A percentile compares a stretch with the other conserved stretches of the same genome.
Evolutionary conservation across 257 asterid species (phyloP).

Genomic region (Jasminum sambac): DNA sequence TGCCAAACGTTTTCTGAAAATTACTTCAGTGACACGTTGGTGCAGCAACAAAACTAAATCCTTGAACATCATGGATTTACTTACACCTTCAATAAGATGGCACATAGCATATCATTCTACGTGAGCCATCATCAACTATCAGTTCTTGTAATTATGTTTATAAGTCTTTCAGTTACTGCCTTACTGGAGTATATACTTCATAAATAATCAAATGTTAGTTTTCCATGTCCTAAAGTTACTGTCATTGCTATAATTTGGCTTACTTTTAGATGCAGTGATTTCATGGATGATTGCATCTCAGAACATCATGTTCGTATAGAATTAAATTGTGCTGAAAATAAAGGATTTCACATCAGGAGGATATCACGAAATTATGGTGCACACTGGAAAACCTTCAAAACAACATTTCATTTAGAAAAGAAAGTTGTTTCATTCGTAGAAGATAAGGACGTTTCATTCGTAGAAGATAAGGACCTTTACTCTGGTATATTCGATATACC

Average conservation of each 20-base stretch:
- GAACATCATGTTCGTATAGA: neutral
- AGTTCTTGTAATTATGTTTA: neutral
- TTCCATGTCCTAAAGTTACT: conserved; percentile 15
- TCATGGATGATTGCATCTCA: conserved; percentile 6
- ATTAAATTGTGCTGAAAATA: no score
- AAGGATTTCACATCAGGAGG: neutral
- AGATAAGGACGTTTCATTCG: conserved; percentile 9
- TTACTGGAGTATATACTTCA: neutral
- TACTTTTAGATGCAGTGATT: conserved; percentile 1
- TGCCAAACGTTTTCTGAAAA: conserved; percentile 29
- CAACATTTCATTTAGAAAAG: neutral
- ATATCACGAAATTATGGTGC: neutral
- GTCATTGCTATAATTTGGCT: neutral
- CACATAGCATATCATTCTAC: neutral
- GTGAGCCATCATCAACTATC: conserved; percentile 5
- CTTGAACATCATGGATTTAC: neutral
- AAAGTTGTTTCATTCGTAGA: neutral
- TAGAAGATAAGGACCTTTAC: conserved; percentile 13
- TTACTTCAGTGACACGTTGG: conserved; percentile 10
- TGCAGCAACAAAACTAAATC: neutral
- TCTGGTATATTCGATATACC: conserved; percentile 18
- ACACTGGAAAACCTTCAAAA: conserved; percentile 2
- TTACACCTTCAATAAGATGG: conserved; percentile 26
- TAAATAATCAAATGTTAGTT: neutral
- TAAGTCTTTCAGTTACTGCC: neutral